Base-by-base conservation (phyloP, 208 protist genomes). In the Acanthamoeba divionensis region DNA sequence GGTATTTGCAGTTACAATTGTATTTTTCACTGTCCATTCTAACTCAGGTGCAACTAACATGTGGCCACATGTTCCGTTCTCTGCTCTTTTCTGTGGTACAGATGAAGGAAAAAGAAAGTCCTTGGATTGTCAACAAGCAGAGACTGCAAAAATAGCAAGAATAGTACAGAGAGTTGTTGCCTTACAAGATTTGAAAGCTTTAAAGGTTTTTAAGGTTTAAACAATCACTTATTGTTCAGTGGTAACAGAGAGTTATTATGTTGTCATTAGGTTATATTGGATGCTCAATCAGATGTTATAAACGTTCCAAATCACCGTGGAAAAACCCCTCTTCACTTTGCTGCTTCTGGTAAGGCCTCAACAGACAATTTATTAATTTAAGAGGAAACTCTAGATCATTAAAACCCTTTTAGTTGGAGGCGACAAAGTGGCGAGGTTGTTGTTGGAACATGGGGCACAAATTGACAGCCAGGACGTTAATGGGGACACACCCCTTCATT, bases 401-500 rank as follows among this genome's bases (percentile, higher is more conserved):
- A 33, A 21, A 12, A n/a, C 10, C 29, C 48, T 8, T 73, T 10
- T 54, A 83, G 73, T 83, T 36, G 73, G 73, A 4, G 63, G 47
- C 9, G 12, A 26, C 44, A 83, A 83, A 36, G 73, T 62, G 24
- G 73, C 47, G 24, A 38, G 50, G 21, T 36, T 83, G 0, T 54
- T 83, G 26, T 36, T 83, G 26, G 73, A 83, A n/a, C 50, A 83
- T n/a, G 73, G 73, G 3, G 73, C 73, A 4, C 7, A 63, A 24
- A 26, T 36, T 54, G 50, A 83, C 48, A 1, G 57, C 33, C 44
- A 18, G 2, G 73, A 83, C 29, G 47, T 83, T 38, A 83, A 83
- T 36, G 73, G 73, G 50, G 73, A 83, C 50, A 83, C 73, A 12
- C n/a, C 73, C 1, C 73, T 83, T n/a, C 73, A 83, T 54, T 83